Conservation (phyloP, 148 eudicot genomes). For the Suaeda aralocaspica region DNA sequence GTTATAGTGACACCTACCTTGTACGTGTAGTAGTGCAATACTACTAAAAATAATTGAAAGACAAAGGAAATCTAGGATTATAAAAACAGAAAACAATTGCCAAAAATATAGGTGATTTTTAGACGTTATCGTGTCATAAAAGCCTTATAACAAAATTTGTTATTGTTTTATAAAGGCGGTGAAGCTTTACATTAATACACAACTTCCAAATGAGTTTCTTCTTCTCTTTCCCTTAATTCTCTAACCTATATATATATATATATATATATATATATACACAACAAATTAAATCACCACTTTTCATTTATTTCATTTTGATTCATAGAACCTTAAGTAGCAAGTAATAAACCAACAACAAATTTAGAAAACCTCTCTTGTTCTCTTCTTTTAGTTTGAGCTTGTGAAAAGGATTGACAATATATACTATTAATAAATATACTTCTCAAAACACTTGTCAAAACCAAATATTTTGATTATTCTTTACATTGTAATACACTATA, state of each 20-base stretch:
- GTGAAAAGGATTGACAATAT: too few species aligned
- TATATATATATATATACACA: neutral
- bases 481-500: slow-evolving; percentile 6
- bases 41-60: too few species aligned
- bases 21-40: too few species aligned
- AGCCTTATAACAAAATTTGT: too few species aligned
- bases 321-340: slow-evolving; percentile 14
- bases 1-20: too few species aligned
- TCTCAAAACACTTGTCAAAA: neutral
- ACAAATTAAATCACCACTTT: neutral
- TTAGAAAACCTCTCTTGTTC: neutral
- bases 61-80: too few species aligned
- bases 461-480: slow-evolving; percentile 7
- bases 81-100: too few species aligned
- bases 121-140: too few species aligned
- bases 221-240: slow-evolving; percentile 19
- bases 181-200: slow-evolving; percentile 2
- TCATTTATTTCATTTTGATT: neutral
- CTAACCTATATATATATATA: neutral
- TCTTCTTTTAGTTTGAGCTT: too few species aligned
- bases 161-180: neutral
- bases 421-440: too few species aligned
- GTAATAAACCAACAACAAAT: neutral
- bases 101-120: too few species aligned
- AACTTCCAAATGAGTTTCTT: slow-evolving; percentile 23